Evolutionary conservation across 768 basidiomycete genomes (phyloP).

Genomic region (Boletus tylopilopsis): DNA sequence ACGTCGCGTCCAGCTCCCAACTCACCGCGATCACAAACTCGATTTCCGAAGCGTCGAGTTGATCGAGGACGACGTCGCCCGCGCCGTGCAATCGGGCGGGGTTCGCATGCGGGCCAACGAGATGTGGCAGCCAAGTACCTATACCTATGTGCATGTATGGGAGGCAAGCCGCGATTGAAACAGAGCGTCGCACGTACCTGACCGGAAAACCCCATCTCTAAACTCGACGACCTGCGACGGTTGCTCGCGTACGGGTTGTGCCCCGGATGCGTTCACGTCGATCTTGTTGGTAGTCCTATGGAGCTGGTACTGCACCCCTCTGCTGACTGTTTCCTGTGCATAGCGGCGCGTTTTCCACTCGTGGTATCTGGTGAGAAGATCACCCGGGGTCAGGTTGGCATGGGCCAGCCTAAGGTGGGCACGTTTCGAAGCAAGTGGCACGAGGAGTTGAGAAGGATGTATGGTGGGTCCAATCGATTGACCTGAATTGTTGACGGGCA

Average conservation of each 20-base stretch:
- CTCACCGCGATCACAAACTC: conserved; percentile 2
- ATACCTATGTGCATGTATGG: background rate
- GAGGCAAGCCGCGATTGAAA: no score
- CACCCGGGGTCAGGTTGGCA: conserved; percentile 2
- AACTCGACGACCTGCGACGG: no score
- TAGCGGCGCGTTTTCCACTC: no score
- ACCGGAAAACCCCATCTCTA: no score
- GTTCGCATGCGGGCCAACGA: accelerated
- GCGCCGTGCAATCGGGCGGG: background rate
- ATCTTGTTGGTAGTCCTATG: no score
- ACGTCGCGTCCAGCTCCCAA: background rate
- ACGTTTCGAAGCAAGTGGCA: background rate
- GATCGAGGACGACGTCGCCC: background rate
- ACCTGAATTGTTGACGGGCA: background rate
- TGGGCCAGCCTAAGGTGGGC: background rate
- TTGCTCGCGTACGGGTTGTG: no score
- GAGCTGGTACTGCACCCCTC: no score
- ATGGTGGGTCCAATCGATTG: conserved; percentile 4
- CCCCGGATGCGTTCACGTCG: no score
- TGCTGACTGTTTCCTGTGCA: no score
- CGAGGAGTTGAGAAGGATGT: conserved; percentile 1
- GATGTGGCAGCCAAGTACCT: background rate
- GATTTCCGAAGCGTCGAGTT: background rate
- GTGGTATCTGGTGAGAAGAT: conserved; percentile 1
- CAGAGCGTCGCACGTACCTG: no score